Conservation (phyloP, 2,329 filamentous ascomycete species). For the Calonectria ilicicola region DNA sequence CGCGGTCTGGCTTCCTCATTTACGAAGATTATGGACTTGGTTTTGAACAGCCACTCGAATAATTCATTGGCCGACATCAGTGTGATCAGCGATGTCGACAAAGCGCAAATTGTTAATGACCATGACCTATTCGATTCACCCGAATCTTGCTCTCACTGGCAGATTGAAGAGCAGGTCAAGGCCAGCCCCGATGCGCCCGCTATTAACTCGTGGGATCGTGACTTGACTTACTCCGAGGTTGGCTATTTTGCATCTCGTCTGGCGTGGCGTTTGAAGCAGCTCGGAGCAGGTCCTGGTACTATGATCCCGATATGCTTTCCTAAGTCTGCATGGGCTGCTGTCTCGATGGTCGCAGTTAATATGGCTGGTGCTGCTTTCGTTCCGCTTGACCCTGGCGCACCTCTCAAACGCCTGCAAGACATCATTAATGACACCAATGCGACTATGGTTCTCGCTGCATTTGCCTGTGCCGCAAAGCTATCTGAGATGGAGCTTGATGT, state of each 20-base stretch:
- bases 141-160: constrained; percentile 15
- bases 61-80: not conserved
- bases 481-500: constrained; percentile 3
- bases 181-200: constrained; percentile 4
- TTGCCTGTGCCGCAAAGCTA: not conserved
- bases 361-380: constrained; percentile 15
- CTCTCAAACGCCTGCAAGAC: not conserved
- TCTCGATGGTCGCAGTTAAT: constrained; percentile 17
- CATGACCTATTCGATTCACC: not conserved
- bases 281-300: constrained; percentile 1
- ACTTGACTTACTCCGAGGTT: constrained; percentile 12
- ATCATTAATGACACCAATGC: constrained; percentile 4
- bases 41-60: constrained; percentile 2
- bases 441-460: not conserved
- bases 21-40: constrained; percentile 5
- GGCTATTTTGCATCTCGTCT: constrained; percentile 16
- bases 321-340: constrained; percentile 2
- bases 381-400: constrained; percentile 16
- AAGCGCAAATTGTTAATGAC: constrained; percentile 4
- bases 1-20: constrained; percentile 13
- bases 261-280: constrained; percentile 13
- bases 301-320: constrained; percentile 11
- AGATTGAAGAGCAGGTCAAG: constrained; percentile 11
- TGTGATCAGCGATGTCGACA: constrained; percentile 5
- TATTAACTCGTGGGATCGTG: constrained; percentile 10